Evolutionary conservation across 495 filamentous ascomycete species (phyloP).

Genomic region (Parathielavia appendiculata): DNA sequence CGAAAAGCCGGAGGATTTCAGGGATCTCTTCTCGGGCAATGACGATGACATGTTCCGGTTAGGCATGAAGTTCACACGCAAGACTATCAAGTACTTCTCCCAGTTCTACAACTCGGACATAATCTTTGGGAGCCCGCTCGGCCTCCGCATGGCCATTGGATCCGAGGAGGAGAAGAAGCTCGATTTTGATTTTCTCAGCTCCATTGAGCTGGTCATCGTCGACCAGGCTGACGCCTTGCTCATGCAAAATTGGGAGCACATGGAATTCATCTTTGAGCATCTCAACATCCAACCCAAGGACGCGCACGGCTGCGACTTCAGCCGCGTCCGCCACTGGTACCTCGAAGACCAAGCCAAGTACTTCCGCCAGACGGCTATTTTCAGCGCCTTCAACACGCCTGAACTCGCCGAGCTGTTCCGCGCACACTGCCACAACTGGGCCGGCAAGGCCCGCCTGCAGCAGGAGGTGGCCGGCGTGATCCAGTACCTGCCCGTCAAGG

Average conservation of each 20-base stretch:
- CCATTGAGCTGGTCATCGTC: constrained; percentile 81
- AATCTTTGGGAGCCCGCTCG: constrained; percentile 83
- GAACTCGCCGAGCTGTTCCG: constrained; percentile 78
- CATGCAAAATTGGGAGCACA: constrained; percentile 99
- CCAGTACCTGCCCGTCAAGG: constrained; percentile 57
- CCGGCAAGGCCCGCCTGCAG: constrained; percentile 68
- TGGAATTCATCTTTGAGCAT: constrained; percentile 83
- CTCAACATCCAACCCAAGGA: constrained; percentile 87
- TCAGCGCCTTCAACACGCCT: constrained; percentile 79
- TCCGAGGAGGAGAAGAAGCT: constrained; percentile 65
- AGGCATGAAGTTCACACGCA: constrained; percentile 90
- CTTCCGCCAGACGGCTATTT: constrained; percentile 76
- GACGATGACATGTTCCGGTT: constrained; percentile 95
- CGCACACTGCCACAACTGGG: constrained; percentile 69
- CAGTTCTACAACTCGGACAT: constrained; percentile 96
- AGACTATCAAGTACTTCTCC: constrained; percentile 89
- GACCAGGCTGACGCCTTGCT: constrained; percentile 91
- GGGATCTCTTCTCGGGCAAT: constrained; percentile 85
- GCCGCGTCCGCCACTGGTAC: constrained; percentile 85
- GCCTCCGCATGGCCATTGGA: constrained; percentile 83
- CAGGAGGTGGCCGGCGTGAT: constrained; percentile 63
- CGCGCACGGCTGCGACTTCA: constrained; percentile 90
- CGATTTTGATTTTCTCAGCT: constrained; percentile 88
- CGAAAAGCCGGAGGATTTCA: constrained; percentile 80
- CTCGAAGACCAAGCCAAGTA: constrained; percentile 75